phyloP scores from a whole-genome alignment of 176 grass and related monocot genomes.

The Ampelocalamus luodianensis region DNA sequence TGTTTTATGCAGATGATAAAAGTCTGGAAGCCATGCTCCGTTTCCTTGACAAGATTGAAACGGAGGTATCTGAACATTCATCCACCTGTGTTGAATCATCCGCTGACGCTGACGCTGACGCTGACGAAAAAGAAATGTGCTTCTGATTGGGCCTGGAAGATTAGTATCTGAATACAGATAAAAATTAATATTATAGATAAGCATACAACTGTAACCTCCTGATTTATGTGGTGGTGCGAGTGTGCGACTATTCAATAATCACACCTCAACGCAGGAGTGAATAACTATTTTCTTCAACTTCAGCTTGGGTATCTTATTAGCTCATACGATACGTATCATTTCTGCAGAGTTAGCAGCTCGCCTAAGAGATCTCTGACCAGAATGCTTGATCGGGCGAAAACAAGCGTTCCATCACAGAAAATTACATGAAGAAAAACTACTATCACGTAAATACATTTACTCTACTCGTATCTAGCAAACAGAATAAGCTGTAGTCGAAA shows the following conservation, averaged over 20 bases:
- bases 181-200: background rate
- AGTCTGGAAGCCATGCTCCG: slow-evolving; percentile 47
- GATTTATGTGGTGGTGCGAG: slow-evolving; percentile 5
- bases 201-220: slow-evolving; percentile 3
- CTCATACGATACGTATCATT: background rate
- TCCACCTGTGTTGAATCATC: slow-evolving; percentile 19
- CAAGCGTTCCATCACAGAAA: too few relatives aligned
- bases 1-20: slow-evolving; percentile 55
- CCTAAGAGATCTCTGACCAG: too few relatives aligned
- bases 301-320: background rate
- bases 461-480: too few relatives aligned
- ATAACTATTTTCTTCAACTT: background rate
- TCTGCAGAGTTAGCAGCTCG: too few relatives aligned
- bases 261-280: background rate
- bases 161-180: background rate
- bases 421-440: too few relatives aligned
- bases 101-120: slow-evolving; percentile 39
- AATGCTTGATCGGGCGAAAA: too few relatives aligned
- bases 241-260: background rate
- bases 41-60: slow-evolving; percentile 72
- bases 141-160: slow-evolving; percentile 32
- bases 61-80: slow-evolving; percentile 24
- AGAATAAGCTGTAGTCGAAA: too few relatives aligned
- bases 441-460: too few relatives aligned
- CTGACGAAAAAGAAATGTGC: slow-evolving; percentile 50